Evolutionary conservation across 352 stramenopile genomes (phyloP), one percentile per base, ranked within the genome.

Genomic region (Thalassiosira mediterranea): DNA sequence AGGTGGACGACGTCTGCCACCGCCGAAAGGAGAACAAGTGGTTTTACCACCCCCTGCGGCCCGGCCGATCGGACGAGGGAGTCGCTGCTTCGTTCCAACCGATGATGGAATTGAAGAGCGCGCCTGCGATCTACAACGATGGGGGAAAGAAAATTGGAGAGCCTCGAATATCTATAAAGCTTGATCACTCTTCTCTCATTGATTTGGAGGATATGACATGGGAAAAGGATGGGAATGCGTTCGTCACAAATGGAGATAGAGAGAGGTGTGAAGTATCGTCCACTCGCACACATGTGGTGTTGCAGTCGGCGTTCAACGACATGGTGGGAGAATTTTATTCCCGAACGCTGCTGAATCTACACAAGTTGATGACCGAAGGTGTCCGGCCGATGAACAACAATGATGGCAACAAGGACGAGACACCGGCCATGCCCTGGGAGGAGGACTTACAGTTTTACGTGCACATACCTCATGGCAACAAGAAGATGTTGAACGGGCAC

Each of bases 251-350:
- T 15, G 15, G 15, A 8, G 15, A 44, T 15, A 44, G 15, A 44
- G 37, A 15, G 37, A 44, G 37, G 37, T 44, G 37, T 15, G 37
- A 44, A 44, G 15, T 44, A 44, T 44, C 37, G 37, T 44, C 37
- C 8, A 15, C 37, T 44, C 37, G 8, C 37, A 44, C n/a, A n/a
- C 74, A 83, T 51, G 37, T 83, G 1, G 47, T 72, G 2, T 25
- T 83, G 10, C 74, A 83, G 42, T 77, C 66, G 2, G 1, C 68
- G 11, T 83, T 75, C 25, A 83, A 83, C 63, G 70, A 75, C 17
- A 83, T 83, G 74, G 62, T 83, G 23, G 74, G 74, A 5, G 74
- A 83, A 32, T 83, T 83, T 54, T 83, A 83, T 59, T 59, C 67
- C 10, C 46, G 74, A 2, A 71, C 74, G 13, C 53, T 83, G 17